These are phyloP conservation scores for Globisporangium carolinianum DNA, from an alignment of 352 stramenopile species.

Conservation along the genomic window DNA sequence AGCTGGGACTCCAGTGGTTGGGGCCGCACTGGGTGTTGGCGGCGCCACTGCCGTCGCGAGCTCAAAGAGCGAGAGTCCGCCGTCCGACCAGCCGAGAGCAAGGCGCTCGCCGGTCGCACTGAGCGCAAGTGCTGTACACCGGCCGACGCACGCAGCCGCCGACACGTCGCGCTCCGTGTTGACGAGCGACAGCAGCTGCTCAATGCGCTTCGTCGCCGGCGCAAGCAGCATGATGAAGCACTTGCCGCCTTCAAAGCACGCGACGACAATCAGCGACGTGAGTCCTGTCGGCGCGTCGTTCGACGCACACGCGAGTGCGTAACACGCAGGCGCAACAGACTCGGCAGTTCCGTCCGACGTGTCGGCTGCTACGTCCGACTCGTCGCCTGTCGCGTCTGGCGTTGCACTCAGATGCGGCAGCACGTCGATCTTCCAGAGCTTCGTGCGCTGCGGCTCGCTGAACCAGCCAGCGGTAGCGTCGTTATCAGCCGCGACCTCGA, in stretches of 20 bases:
- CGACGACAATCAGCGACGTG: conserved; percentile 44
- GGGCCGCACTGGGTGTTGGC: neutral
- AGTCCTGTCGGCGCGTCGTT: conserved; percentile 3
- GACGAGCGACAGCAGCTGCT: conserved; percentile 69
- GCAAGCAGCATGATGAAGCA: conserved; percentile 78
- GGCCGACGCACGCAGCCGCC: conserved; percentile 19
- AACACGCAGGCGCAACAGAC: conserved; percentile 29
- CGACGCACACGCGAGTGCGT: conserved; percentile 43
- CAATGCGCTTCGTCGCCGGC: conserved; percentile 45
- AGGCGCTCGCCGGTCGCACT: conserved; percentile 41
- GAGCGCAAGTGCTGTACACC: conserved; percentile 41
- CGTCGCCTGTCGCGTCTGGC: neutral
- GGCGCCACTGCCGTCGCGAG: conserved; percentile 12
- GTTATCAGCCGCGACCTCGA: conserved; percentile 28
- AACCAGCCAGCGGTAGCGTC: conserved; percentile 26
- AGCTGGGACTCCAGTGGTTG: neutral
- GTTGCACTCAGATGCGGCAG: conserved; percentile 30
- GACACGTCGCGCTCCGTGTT: conserved; percentile 43
- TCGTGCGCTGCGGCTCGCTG: conserved; percentile 17
- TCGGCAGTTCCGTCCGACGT: neutral
- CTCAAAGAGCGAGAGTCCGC: conserved; percentile 57
- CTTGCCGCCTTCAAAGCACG: conserved; percentile 69
- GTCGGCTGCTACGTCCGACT: conserved; percentile 1
- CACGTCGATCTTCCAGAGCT: conserved; percentile 80
- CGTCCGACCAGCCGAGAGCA: conserved; percentile 70